Evolutionary conservation across 2,329 filamentous ascomycete genomes (phyloP), one percentile per base, ranked within the genome.

Genomic region (Rhynchosporium agropyri): DNA sequence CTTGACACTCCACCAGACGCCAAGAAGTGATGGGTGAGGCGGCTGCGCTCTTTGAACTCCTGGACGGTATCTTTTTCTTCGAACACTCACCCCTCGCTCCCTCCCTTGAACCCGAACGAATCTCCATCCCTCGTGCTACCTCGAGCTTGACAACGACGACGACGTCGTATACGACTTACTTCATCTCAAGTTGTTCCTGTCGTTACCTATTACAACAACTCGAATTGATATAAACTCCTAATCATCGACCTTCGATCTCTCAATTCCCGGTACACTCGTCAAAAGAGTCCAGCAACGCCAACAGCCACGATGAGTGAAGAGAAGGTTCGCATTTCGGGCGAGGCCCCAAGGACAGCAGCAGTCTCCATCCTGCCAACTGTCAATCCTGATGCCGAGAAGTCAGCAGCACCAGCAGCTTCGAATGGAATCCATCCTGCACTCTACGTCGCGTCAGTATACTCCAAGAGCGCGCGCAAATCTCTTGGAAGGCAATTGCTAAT

Each of bases 291-390:
- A 36, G 63, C 59, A 56, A 62, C 60, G 73, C 64, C 53, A 63
- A 62, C 63, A 59, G 73, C 65, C 74, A 79, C 76, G 66, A 89
- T 89, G 86, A 83, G 78, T 67, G 89, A 90, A 75, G 90, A 97
- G 78, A 97, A 97, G 80, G 88, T 84, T 71, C 89, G 93, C 75
- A 83, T 87, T 72, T 97, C 92, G 53, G 90, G 90, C 77, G 93
- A 97, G 77, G 81, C 84, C 72, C 80, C 84, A 62, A 84, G 89
- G 77, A 72, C 77, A 59, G 83, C 80, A 67, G 80, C 79, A 69
- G 79, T 79, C 73, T 85, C 82, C 49, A 82, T 92, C 63, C 83
- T 97, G 74, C 93, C 93, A 36, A 92, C 89, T 10, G 85, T 91
- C 76, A 96, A 94, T 76, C 89, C 71, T 42, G 61, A 65, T 31